Percentiles rank a stretch among this genome's conserved stretches.
These are phyloP conservation scores for Sugiyamaella chiloensis DNA, from an alignment of 805 yeast species.

Conservation along the genomic window DNA sequence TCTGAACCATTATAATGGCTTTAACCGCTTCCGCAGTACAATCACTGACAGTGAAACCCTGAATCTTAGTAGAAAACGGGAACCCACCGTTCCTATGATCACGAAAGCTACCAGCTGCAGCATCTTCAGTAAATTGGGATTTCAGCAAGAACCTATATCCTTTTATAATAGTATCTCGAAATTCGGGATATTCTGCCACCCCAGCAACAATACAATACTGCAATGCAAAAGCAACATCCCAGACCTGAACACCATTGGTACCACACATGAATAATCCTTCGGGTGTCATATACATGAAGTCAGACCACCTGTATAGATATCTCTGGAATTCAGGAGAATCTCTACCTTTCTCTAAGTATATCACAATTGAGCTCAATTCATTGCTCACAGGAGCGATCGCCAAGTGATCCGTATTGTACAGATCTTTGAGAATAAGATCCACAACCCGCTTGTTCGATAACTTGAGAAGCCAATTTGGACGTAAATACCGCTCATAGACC, in stretches of 20 bases:
- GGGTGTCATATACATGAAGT: constrained; percentile 77
- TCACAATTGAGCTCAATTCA: constrained; percentile 75
- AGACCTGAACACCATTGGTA: constrained; percentile 94
- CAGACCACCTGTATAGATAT: constrained; percentile 61
- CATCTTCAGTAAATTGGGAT: constrained; percentile 81
- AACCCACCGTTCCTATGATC: constrained; percentile 86
- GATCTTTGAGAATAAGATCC: constrained; percentile 68
- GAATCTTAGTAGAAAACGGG: constrained; percentile 94
- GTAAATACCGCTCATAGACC: constrained; percentile 62
- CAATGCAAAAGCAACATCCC: constrained; percentile 92
- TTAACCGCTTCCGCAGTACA: constrained; percentile 96
- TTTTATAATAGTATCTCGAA: constrained; percentile 55
- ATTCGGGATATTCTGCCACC: constrained; percentile 64
- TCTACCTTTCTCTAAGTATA: constrained; percentile 65
- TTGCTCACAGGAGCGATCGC: constrained; percentile 93
- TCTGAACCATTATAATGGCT: constrained; percentile 87
- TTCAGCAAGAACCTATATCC: constrained; percentile 71
- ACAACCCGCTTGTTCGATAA: constrained; percentile 52
- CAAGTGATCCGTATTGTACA: constrained; percentile 70
- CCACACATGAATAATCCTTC: constrained; percentile 94
- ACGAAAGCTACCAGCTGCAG: constrained; percentile 73
- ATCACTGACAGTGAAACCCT: constrained; percentile 95
- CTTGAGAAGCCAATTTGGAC: constrained; percentile 71
- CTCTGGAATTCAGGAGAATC: constrained; percentile 58
- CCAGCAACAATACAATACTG: constrained; percentile 83